Base-by-base conservation (phyloP, 345 rosid genomes). In the Citrus sp. region DNA sequence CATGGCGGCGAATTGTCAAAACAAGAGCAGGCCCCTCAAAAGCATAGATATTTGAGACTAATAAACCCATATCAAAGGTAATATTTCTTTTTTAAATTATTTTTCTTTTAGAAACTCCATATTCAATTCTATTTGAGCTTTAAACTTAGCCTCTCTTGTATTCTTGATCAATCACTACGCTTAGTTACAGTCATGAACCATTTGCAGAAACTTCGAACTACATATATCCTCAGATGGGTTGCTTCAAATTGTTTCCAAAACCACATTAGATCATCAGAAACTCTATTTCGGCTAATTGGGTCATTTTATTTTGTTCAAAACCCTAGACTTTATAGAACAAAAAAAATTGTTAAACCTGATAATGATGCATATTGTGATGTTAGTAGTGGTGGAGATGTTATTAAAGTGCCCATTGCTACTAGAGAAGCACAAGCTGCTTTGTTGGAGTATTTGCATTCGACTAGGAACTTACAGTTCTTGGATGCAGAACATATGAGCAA, bases 401-500 rank as follows among this genome's bases (percentile, higher is more conserved):
- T 54, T 38, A 63, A 82, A 76, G 64, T 87, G 62, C 71, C 89
- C 68, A 70, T 67, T 42, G 80, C 87, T 12, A 22, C 75, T 27
- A 82, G 82, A 62, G 84, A 82, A 65, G 95, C 93, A 51, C 91
- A 91, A 81, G 86, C 87, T 67, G 97, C 95, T 30, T 83, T 95
- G 32, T 72, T 86, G 51, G 97, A 95, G 60, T 95, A 92, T 83
- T 79, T 95, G 80, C 89, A 91, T 78, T 51, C 54, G 55, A 93
- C 92, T 75, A 88, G 98, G 78, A 81, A 75, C 80, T 82, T 93
- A 56, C 86, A 76, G 49, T 95, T 86, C 69, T 27, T 54, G 63
- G 94, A 87, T 84, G 95, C 97, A 7, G 95, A 95, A 86, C 81
- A 83, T 69, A 86, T 91, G 77, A 89, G 97, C 82, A 83, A 79